Evolutionary conservation across 1,139 yeast genomes (phyloP), one percentile per base, ranked within the genome.

Genomic region (Yamadazyma buinensis): DNA sequence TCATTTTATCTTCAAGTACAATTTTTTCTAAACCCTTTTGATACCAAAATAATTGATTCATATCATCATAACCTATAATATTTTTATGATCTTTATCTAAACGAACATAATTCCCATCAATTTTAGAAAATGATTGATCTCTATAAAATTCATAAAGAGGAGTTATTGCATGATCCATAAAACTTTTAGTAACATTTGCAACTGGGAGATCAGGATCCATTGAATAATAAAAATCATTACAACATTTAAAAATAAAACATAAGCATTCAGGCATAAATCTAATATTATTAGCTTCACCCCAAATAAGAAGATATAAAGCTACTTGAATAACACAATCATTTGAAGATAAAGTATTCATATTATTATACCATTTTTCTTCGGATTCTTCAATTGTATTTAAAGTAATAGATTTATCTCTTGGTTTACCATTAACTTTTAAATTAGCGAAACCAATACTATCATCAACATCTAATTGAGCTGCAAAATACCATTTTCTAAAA

Each of bases 401-500:
- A 9, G 30, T 14, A 10, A 32, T 12, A 15, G 83, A 72, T 35
- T 51, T 52, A 55, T 61, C 43, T 61, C 61, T 53, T 55, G 51
- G 59, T 37, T 57, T 63, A 17, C 65, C 64, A 38, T 55, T 57
- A 15, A 59, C 32, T 30, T 62, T 55, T 54, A 68, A 57, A 46
- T 81, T 80, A 52, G 84, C 72, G 67, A 80, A 80, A 2, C 90
- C 92, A 42, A 84, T 68, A 34, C 82, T 83, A 42, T 84, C 90
- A 57, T 88, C 96, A 47, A 86, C 67, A 59, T 86, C 95, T 42
- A 87, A 62, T 61, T 84, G 92, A 28, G 97, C 88, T 22, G 97
- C 96, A 62, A 92, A 87, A 60, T 86, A 92, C 98, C 98, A 92
- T 57, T 85, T 90, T 52, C 85, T 77, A 64, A 84, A 92, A 61